phyloP scores from a whole-genome alignment of 257 asterid genomes.

The Ocimum tenuiflorum region DNA sequence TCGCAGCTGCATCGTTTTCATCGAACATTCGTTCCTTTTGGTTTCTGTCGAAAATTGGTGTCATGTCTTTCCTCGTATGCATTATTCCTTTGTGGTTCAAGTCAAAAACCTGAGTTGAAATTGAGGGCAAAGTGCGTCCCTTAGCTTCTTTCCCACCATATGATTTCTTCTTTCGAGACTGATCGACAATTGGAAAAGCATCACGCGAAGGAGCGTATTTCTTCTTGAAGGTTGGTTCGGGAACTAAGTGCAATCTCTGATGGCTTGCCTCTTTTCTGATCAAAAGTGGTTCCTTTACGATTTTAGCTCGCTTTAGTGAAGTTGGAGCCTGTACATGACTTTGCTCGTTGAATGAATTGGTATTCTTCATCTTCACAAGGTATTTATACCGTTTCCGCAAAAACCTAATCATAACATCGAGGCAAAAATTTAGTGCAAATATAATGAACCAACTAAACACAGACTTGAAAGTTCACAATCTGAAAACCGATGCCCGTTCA shows the following conservation, averaged over 20 bases:
- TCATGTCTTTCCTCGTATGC: constrained; percentile 23
- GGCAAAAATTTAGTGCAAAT: neutral
- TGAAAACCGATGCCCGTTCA: too few species aligned
- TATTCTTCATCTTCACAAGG: constrained; percentile 37
- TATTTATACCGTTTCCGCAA: constrained; percentile 41
- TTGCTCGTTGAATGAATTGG: constrained; percentile 25
- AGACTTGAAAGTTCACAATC: too few species aligned
- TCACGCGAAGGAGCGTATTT: constrained; percentile 23
- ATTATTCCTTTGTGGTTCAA: constrained; percentile 31
- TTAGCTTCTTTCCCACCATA: constrained; percentile 26
- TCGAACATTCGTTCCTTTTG: constrained; percentile 33
- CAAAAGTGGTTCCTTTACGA: constrained; percentile 17
- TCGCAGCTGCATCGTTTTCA: constrained; percentile 26
- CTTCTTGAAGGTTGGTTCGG: constrained; percentile 31
- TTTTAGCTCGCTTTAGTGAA: constrained; percentile 21
- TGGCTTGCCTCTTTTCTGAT: constrained; percentile 27
- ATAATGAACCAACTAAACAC: too few species aligned
- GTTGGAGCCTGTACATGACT: constrained; percentile 10
- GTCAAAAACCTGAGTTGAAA: constrained; percentile 21
- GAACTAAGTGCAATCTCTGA: constrained; percentile 34
- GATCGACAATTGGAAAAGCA: constrained; percentile 10
- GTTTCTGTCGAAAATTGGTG: constrained; percentile 26
- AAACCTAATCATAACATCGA: constrained; percentile 36
- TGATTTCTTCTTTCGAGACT: constrained; percentile 27
- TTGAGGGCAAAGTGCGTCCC: neutral